These are phyloP conservation scores for Lepidopterella palustris DNA, from an alignment of 495 filamentous ascomycete genomes.

Conservation along the genomic window DNA sequence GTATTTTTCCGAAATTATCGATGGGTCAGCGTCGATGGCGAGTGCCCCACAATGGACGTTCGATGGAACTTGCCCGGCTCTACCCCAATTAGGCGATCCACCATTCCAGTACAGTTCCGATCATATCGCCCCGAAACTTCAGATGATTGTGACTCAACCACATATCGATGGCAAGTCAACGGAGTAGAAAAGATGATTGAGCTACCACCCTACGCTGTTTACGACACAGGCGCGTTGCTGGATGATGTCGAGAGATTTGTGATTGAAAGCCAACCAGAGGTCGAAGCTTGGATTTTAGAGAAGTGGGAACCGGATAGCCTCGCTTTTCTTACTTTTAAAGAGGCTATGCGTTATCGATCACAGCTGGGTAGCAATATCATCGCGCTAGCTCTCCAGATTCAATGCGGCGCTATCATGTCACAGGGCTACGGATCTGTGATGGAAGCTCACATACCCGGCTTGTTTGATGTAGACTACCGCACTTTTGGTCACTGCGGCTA, in stretches of 20 bases:
- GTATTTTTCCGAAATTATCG: slow-evolving; percentile 5
- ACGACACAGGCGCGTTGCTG: slow-evolving; percentile 12
- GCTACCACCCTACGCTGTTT: slow-evolving; percentile 23
- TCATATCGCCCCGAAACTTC: slow-evolving; percentile 9
- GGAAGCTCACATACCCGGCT: slow-evolving; percentile 13
- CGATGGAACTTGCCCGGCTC: slow-evolving; percentile 20
- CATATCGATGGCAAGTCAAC: slow-evolving; percentile 12
- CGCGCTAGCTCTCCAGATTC: slow-evolving; percentile 14
- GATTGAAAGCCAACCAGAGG: not conserved
- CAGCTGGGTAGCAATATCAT: slow-evolving; percentile 11
- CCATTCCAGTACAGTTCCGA: slow-evolving; percentile 3
- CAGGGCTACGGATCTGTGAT: slow-evolving; percentile 25
- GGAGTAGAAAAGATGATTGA: slow-evolving; percentile 7
- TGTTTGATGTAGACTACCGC: slow-evolving; percentile 15
- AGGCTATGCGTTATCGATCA: slow-evolving; percentile 12
- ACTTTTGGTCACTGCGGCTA: slow-evolving; percentile 19
- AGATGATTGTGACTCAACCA: slow-evolving; percentile 8
- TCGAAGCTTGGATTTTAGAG: slow-evolving; percentile 15
- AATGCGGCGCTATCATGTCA: slow-evolving; percentile 20
- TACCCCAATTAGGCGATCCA: slow-evolving; percentile 8
- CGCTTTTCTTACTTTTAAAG: slow-evolving; percentile 15
- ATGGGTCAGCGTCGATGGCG: not conserved
- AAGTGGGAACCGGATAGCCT: slow-evolving; percentile 10
- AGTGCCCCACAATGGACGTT: slow-evolving; percentile 4
- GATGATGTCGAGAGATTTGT: slow-evolving; percentile 5